These are phyloP conservation scores for Suillus plorans DNA, from an alignment of 768 basidiomycete genomes.

Conservation along the genomic window DNA sequence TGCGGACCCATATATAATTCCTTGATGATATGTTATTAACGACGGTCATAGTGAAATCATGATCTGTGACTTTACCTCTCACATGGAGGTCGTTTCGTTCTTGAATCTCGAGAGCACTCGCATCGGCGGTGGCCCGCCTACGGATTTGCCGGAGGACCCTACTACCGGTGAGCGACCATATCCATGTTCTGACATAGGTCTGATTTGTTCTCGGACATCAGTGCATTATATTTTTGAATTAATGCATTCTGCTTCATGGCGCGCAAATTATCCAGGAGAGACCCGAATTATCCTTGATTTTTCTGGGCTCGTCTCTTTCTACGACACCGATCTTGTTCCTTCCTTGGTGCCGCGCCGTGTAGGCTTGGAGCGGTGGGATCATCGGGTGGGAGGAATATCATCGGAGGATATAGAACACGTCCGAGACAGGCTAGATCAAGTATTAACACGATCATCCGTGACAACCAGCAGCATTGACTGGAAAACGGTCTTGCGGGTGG, in stretches of 20 bases:
- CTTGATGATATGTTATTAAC: not conserved
- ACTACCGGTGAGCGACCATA: not conserved
- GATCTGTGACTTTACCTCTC: conserved; percentile 45
- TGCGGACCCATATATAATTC: conserved; percentile 22
- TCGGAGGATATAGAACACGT: conserved; percentile 10
- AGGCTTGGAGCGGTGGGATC: conserved; percentile 22
- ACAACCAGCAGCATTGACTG: conserved; percentile 17
- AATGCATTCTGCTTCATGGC: conserved; percentile 20
- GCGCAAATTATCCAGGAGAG: conserved; percentile 25
- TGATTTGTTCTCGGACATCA: not conserved
- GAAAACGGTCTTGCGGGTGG: too few species aligned
- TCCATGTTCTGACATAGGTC: not conserved
- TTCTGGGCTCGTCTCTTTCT: conserved; percentile 23
- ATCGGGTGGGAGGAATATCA: conserved; percentile 17
- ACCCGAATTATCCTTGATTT: conserved; percentile 22
- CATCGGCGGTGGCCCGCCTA: too few species aligned
- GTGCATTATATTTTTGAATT: conserved; percentile 9
- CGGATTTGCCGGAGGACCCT: not conserved
- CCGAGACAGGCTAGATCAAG: conserved; percentile 10
- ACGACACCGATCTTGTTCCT: conserved; percentile 23
- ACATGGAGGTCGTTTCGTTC: conserved; percentile 40
- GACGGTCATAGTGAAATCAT: conserved; percentile 40
- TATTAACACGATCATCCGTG: conserved; percentile 1
- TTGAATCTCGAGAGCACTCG: conserved; percentile 24
- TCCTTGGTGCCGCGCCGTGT: conserved; percentile 15